Evolutionary conservation across 768 basidiomycete genomes (phyloP), one percentile per base, ranked within the genome.

Genomic region (Mrakia frigida): DNA sequence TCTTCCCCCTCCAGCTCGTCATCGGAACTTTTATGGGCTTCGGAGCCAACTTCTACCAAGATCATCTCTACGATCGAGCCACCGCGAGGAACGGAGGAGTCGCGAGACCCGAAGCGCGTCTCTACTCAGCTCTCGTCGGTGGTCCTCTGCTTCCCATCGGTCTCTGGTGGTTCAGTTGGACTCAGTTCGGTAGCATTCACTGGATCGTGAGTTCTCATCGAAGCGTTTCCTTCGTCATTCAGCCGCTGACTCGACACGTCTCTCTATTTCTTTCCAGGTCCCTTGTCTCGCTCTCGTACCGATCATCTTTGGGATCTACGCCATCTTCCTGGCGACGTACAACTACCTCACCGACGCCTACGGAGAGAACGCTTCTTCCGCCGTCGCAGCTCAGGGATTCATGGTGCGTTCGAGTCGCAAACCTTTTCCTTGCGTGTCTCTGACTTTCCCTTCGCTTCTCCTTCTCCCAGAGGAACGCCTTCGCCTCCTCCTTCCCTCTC

Each of bases 11-110:
- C 3, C 25, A 63, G 21, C 73, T 28, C 70, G 76, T 78, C 67
- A 73, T 81, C 71, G 80, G 78, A 0, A 79, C 79, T 50, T 81
- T 77, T 75, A 63, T 81, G 61, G 80, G 79, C 0, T 80, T 80
- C 74, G 80, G 60, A 23, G 39, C 41, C 43, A 78, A 75, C 70
- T 73, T 76, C 43, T 78, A 65, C 76, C 56, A 78, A n/a, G 80
- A 81, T 53, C 33, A 56, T 11, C 72, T 78, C 39, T 81, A 81
- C 77, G 69, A 81, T 73, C 37, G 41, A 50, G 79, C 78, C 35
- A 77, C 76, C 39, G 75, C 68, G 7, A 69, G 43, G 31, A 81
- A 80, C 78, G 75, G 72, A 6, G 80, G 80, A 25, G 59, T 79
- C 9, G 77, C 78, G 0, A 70, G 79, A 23, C 80, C 80, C 28